Conservation (phyloP, 768 basidiomycete genomes). For the Mycena sanguinolenta region DNA sequence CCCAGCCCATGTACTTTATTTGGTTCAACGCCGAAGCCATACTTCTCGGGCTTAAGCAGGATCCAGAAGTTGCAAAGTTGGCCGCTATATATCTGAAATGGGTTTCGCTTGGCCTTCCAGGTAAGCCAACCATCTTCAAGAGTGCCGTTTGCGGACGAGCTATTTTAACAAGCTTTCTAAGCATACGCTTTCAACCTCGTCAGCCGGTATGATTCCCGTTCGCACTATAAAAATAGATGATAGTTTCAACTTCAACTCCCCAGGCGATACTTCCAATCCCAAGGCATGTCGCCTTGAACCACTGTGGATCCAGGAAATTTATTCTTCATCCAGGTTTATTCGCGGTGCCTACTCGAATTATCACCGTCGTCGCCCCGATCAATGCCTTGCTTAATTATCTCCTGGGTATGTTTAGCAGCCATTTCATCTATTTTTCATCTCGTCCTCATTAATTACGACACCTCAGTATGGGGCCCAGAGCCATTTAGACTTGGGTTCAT, state of each 20-base stretch:
- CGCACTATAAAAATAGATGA: neutral
- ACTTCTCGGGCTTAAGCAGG: conserved; percentile 81
- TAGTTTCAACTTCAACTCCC: conserved; percentile 5
- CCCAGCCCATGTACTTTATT: conserved; percentile 49
- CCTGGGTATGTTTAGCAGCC: conserved; percentile 66
- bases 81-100: conserved; percentile 85
- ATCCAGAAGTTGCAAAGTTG: conserved; percentile 84
- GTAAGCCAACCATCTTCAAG: conserved; percentile 47
- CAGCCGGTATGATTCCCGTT: conserved; percentile 53
- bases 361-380: conserved; percentile 85
- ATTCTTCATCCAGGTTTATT: conserved; percentile 70
- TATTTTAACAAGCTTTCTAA: conserved; percentile 35
- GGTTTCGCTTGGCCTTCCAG: conserved; percentile 83
- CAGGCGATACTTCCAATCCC: conserved; percentile 86
- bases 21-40: conserved; percentile 91
- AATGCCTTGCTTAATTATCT: conserved; percentile 88
- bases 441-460: conserved; percentile 1
- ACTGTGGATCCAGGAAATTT: neutral
- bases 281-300: conserved; percentile 58
- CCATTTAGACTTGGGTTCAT: conserved; percentile 87
- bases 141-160: conserved; percentile 15
- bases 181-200: conserved; percentile 68
- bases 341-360: conserved; percentile 86
- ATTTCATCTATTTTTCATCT: neutral
- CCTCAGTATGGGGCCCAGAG: conserved; percentile 84